Percentiles rank a stretch among this genome's conserved stretches.
These are phyloP conservation scores for Corchorus olitorius DNA, from an alignment of 345 rosid genomes.

Conservation along the genomic window DNA sequence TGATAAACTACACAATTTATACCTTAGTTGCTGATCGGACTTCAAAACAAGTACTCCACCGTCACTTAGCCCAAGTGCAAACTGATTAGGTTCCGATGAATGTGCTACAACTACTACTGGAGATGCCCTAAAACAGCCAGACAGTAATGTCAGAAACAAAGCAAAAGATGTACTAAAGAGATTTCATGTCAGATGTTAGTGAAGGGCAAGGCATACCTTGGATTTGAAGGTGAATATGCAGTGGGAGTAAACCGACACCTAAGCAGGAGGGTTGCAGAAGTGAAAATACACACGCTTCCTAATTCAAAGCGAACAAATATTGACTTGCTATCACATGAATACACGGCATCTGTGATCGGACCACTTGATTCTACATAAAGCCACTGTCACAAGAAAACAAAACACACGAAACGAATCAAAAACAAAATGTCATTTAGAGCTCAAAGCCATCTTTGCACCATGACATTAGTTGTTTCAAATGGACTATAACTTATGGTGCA, in stretches of 20 bases:
- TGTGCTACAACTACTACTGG: constrained; percentile 45
- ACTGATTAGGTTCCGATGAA: constrained; percentile 44
- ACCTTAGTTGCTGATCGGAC: constrained; percentile 11
- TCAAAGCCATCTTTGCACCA: too few species aligned
- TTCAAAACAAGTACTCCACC: constrained; percentile 46
- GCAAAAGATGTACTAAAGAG: neutral
- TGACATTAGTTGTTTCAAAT: neutral
- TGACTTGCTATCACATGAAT: constrained; percentile 49
- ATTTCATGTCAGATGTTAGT: neutral
- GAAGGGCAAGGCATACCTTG: constrained; percentile 29
- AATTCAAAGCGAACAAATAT: constrained; percentile 42
- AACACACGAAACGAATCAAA: too few species aligned
- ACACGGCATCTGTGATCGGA: constrained; percentile 43
- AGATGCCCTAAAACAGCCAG: constrained; percentile 34
- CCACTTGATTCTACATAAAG: constrained; percentile 37
- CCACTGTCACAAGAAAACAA: constrained; percentile 31
- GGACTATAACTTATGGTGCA: neutral
- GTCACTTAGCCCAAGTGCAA: constrained; percentile 45
- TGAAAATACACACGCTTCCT: constrained; percentile 40
- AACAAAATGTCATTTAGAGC: too few species aligned
- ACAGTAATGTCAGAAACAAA: neutral
- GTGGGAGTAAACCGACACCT: constrained; percentile 38
- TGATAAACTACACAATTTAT: too few species aligned
- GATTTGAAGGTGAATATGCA: constrained; percentile 43
- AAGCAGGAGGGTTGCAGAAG: constrained; percentile 35